A percentile compares a stretch with the other conserved stretches of the same genome.
These are phyloP conservation scores for Skeletonema grethae DNA, from an alignment of 108 stramenopile genomes.

Conservation along the genomic window DNA sequence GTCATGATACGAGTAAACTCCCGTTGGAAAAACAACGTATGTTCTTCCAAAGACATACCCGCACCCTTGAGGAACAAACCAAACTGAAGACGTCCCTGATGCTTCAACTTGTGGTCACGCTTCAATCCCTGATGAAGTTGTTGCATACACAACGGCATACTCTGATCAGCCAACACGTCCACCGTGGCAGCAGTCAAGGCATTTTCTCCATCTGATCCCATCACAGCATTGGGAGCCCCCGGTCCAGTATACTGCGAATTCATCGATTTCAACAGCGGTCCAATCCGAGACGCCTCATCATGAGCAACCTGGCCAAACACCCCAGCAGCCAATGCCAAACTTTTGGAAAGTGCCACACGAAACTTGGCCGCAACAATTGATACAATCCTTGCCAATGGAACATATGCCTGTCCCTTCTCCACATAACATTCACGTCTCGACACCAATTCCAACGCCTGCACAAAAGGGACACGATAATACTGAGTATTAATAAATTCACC, in stretches of 20 bases:
- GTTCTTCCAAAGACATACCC: conserved; percentile 93
- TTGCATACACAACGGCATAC: conserved; percentile 97
- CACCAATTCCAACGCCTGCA: conserved; percentile 88
- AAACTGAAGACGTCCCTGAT: conserved; percentile 95
- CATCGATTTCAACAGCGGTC: conserved; percentile 84
- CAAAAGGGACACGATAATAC: conserved; percentile 93
- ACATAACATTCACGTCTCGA: conserved; percentile 81
- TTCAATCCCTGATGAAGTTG: conserved; percentile 84
- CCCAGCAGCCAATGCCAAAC: conserved; percentile 67
- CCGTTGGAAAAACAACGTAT: conserved; percentile 88
- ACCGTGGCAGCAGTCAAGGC: conserved; percentile 73
- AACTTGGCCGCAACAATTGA: conserved; percentile 81
- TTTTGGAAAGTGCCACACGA: conserved; percentile 68
- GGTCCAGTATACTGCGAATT: conserved; percentile 79
- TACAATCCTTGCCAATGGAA: conserved; percentile 82
- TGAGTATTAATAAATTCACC: conserved; percentile 45
- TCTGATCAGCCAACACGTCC: conserved; percentile 53
- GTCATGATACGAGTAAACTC: conserved; percentile 86
- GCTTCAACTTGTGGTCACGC: conserved; percentile 91
- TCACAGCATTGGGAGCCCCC: conserved; percentile 39
- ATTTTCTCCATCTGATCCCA: conserved; percentile 28
- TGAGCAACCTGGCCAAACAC: conserved; percentile 40
- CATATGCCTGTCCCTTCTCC: conserved; percentile 86
- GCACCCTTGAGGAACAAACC: conserved; percentile 97
- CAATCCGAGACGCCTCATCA: conserved; percentile 60